A percentile compares a stretch with the other conserved stretches of the same genome.
These are phyloP conservation scores for Podaxis sp. DNA, from an alignment of 768 basidiomycete genomes.

Conservation along the genomic window DNA sequence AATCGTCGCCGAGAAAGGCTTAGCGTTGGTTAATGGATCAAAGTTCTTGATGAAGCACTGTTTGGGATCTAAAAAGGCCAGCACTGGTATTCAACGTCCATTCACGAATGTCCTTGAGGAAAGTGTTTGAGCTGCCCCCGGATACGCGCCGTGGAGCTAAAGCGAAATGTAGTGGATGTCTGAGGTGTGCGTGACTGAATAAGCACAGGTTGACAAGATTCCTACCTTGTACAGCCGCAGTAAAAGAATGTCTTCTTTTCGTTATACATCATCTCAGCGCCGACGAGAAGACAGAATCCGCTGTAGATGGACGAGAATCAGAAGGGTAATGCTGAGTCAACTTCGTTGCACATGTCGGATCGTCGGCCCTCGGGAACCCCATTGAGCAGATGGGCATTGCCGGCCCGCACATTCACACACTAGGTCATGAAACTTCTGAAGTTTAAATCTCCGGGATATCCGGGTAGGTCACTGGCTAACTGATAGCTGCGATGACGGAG, in stretches of 20 bases:
- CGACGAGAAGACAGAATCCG: background rate
- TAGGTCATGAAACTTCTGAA: no score
- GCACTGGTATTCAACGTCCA: background rate
- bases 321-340: no score
- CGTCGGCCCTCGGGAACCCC: no score
- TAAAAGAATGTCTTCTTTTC: background rate
- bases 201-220: constrained; percentile 1
- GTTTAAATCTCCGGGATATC: no score
- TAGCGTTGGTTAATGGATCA: constrained; percentile 4
- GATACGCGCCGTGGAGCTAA: background rate
- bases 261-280: background rate
- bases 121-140: constrained; percentile 12
- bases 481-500: no score
- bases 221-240: background rate
- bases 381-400: no score
- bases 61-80: background rate
- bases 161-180: background rate
- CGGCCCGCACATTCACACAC: no score
- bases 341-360: no score
- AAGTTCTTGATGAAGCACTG: constrained; percentile 1
- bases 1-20: background rate
- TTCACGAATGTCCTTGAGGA: background rate
- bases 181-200: background rate
- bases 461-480: no score
- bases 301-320: background rate